Evolutionary conservation across 768 basidiomycete genomes (phyloP), one percentile per base, ranked within the genome.

Genomic region (Coprinellus aureogranulatus): DNA sequence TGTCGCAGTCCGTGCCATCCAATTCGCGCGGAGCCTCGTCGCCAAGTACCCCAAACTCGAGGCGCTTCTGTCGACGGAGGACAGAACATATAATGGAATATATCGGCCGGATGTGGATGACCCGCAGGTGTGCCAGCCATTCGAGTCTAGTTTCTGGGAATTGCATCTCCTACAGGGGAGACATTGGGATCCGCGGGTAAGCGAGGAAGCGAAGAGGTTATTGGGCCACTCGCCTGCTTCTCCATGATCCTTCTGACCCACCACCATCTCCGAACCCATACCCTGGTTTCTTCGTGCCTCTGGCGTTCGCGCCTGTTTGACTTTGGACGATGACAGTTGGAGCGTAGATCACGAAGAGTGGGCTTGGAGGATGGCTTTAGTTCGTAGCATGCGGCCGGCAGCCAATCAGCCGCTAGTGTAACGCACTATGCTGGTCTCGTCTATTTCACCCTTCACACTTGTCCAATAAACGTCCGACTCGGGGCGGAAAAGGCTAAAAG

Each of bases 61-160:
- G 68, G 89, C 87, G 28, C 77, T 99, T 61, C 75, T 99, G 25
- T 84, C 87, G 53, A 92, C 93, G 0, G 92, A 93, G 62, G 97
- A 98, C 72, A 80, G 93, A 57, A 83, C 83, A 30, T 81, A 80
- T 53, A 88, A 94, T 69, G 97, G 97, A 3, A 77, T 91, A 27
- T 97, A 95, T 71, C 82, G 88, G 26, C 81, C 89, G 0, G 87
- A 93, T 53, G 76, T 96, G 44, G 90, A 96, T 65, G 95, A 98
- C 73, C 94, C 94, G 48, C 88, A 92, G 65, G 75, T 93, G 28
- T 83, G 82, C 64, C 84, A 87, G 70, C 82, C 92, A 34, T 92
- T 96, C 67, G 90, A 86, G 48, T 87, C 92, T 30, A 89, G 84
- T 45, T 88, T 93, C 64, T 98, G 87, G 82, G 97, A 99, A 75